Conservation (phyloP, 305 asterid species). For the Rubia tinctorum region DNA sequence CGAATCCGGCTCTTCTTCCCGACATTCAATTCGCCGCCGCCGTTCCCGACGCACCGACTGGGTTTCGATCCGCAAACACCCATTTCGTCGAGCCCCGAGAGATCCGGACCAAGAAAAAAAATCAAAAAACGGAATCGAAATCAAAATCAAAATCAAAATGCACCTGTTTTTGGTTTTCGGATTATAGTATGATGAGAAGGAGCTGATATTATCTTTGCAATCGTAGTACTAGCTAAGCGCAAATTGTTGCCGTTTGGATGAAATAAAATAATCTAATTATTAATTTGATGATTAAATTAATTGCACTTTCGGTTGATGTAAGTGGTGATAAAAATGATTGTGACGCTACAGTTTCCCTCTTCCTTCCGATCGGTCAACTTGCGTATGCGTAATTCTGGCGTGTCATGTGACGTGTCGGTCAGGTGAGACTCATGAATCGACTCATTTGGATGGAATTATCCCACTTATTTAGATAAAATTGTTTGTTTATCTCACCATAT, state of each 20-base stretch:
- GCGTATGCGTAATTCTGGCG: background rate
- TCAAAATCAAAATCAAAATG: background rate
- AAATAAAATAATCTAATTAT: background rate
- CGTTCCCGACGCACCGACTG: conserved; percentile 53
- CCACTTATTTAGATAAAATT: too few species aligned
- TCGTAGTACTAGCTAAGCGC: background rate
- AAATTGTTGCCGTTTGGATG: background rate
- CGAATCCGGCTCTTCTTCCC: conserved; percentile 39
- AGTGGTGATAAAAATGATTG: background rate
- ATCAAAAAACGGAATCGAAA: background rate
- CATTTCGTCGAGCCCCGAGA: conserved; percentile 31
- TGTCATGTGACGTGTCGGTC: too few species aligned
- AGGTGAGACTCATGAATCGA: too few species aligned
- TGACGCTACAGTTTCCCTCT: background rate
- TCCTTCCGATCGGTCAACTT: background rate
- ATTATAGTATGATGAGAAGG: background rate
- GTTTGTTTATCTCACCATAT: too few species aligned
- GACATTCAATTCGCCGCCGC: conserved; percentile 32
- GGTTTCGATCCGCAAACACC: conserved; percentile 85
- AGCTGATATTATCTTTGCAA: background rate
- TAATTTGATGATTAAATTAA: background rate
- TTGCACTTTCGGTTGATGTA: background rate
- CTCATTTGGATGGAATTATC: too few species aligned
- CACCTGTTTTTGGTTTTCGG: background rate
- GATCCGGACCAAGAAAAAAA: background rate